phyloP scores from a whole-genome alignment of 2,329 filamentous ascomycete species.

The Beauveria pseudobassiana region DNA sequence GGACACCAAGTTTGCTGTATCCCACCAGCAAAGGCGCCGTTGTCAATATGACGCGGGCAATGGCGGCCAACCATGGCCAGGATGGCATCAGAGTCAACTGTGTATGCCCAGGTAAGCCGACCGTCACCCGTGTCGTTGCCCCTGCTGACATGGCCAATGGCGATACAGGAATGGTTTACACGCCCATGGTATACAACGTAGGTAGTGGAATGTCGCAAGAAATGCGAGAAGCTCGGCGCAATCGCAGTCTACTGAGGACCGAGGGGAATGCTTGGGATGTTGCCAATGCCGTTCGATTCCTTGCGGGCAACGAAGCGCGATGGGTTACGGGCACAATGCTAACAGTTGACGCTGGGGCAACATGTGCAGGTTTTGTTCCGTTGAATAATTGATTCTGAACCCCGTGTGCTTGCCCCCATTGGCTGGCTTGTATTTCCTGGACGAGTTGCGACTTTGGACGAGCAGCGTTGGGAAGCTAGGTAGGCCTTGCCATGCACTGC shows the following conservation, averaged over 20 bases:
- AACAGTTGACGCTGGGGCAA: constrained; percentile 35
- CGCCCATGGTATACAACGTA: constrained; percentile 35
- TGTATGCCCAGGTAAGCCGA: constrained; percentile 33
- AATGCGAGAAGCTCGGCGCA: constrained; percentile 28
- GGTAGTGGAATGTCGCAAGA: constrained; percentile 32
- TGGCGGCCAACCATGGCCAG: constrained; percentile 41
- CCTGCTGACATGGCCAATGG: background rate
- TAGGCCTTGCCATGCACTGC: too few species aligned
- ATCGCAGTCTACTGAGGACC: constrained; percentile 31
- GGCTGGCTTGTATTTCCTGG: too few species aligned
- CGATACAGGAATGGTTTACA: constrained; percentile 33
- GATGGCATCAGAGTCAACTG: constrained; percentile 42
- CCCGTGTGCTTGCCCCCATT: too few species aligned
- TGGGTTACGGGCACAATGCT: constrained; percentile 37
- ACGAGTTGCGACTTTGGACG: too few species aligned
- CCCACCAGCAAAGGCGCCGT: constrained; percentile 41
- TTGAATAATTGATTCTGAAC: background rate
- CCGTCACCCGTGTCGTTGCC: background rate
- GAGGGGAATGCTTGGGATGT: constrained; percentile 38
- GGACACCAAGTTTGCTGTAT: constrained; percentile 37
- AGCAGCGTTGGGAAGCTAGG: too few species aligned
- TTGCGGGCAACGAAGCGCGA: constrained; percentile 31
- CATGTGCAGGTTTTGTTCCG: constrained; percentile 19
- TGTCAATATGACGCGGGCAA: constrained; percentile 43
- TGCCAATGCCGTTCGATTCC: constrained; percentile 31